Evolutionary conservation across 495 filamentous ascomycete species (phyloP).

Genomic region (Penicillium arizonense): DNA sequence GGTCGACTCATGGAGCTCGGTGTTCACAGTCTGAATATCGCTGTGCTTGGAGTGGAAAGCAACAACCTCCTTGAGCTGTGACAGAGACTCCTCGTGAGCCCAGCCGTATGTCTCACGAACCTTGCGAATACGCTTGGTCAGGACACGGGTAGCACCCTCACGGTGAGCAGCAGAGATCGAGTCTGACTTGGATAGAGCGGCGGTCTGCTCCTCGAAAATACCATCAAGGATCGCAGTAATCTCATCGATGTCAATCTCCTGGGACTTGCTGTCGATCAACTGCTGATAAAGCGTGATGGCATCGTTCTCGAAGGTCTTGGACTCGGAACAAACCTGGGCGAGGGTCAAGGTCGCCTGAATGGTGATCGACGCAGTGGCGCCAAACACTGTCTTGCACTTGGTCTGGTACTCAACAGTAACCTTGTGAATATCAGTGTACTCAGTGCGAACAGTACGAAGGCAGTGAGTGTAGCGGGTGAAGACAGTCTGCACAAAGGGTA

Average conservation of each 20-base stretch:
- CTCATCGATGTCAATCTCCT: slow-evolving; percentile 31
- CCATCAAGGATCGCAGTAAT: slow-evolving; percentile 33
- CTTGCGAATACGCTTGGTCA: slow-evolving; percentile 27
- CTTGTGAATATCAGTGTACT: slow-evolving; percentile 31
- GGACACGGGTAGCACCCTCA: slow-evolving; percentile 23
- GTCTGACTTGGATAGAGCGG: slow-evolving; percentile 17
- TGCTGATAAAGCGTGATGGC: slow-evolving; percentile 32
- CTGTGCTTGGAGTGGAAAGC: slow-evolving; percentile 30
- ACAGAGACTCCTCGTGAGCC: slow-evolving; percentile 37
- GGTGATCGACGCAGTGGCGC: slow-evolving; percentile 33
- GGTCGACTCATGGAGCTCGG: slow-evolving; percentile 32
- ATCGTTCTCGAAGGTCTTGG: slow-evolving; percentile 32
- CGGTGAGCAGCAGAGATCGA: slow-evolving; percentile 24
- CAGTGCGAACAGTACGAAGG: slow-evolving; percentile 29
- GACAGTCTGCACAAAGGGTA: slow-evolving; percentile 27
- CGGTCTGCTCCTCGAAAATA: slow-evolving; percentile 36
- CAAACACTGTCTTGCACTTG: slow-evolving; percentile 31
- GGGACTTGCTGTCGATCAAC: slow-evolving; percentile 27
- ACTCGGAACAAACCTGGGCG: slow-evolving; percentile 36
- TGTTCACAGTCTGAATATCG: slow-evolving; percentile 18
- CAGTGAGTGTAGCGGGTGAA: slow-evolving; percentile 34
- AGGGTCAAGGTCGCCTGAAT: slow-evolving; percentile 34
- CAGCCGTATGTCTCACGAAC: slow-evolving; percentile 32
- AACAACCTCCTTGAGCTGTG: slow-evolving; percentile 31
- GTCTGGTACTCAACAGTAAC: slow-evolving; percentile 32